Base-by-base conservation (phyloP, 2,329 filamentous ascomycete species). In the Pseudogymnoascus sp. region DNA sequence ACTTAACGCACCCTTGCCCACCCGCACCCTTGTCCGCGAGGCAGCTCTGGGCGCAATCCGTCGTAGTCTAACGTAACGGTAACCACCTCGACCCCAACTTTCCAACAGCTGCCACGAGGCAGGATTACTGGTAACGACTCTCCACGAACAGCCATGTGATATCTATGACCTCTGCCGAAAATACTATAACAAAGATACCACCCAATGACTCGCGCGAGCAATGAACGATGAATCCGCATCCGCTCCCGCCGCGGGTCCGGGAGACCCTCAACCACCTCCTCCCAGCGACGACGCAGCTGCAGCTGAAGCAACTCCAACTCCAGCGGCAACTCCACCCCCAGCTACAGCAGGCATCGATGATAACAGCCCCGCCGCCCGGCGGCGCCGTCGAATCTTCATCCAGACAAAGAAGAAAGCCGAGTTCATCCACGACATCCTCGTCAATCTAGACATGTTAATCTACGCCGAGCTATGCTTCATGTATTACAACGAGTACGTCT, bases 401-500 rank as follows among this genome's bases (percentile, higher is more conserved):
- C 81, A 71, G 64, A 71, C 76, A 64, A 86, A 81, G 74, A 87
- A 86, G 77, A 75, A 72, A 66, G 65, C 69, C 60, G 73, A 83
- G 67, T 86, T 87, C 71, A 75, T 87, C 68, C 83, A 79, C 42
- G 81, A 86, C 68, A 77, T 89, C 65, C 81, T 86, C 68, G 78
- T 79, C 69, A 83, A 80, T 66, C 76, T 89, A 64, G 86, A 89
- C 75, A 80, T 82, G 69, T 71, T 88, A 54, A 81, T 87, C 60
- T 86, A 86, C 72, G 83, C 81, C 42, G 85, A 89, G 76, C 77
- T 89, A 64, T 86, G 83, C 70, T 79, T 82, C 47, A 69, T 89
- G 68, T 89, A 89, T 72, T 89, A 88, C 73, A 85, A 89, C 82
- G 86, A 89, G 86, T 89, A 78, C 63, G 81, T n/a, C n/a, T 21